Evolutionary conservation across 2,329 filamentous ascomycete species (phyloP).

Genomic region (Lachnellula cervina): DNA sequence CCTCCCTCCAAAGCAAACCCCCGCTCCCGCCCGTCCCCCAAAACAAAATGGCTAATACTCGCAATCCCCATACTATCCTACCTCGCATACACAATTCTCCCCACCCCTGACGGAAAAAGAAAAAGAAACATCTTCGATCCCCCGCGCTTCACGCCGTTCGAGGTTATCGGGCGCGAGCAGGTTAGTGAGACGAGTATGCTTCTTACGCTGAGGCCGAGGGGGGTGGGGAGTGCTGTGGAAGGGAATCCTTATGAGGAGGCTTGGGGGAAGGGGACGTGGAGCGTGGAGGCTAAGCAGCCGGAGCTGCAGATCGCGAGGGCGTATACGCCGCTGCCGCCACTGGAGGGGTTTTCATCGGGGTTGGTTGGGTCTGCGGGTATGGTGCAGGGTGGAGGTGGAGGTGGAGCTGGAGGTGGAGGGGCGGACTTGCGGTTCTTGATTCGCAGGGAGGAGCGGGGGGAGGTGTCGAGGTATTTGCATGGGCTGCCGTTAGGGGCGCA

Average conservation of each 20-base stretch:
- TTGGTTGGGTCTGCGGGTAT: too few species aligned
- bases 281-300: slow-evolving; percentile 90
- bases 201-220: slow-evolving; percentile 53
- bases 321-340: slow-evolving; percentile 79
- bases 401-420: slow-evolving; percentile 25
- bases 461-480: slow-evolving; percentile 80
- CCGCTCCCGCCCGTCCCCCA: too few species aligned
- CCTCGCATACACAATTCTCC: too few species aligned
- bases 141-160: slow-evolving; percentile 60
- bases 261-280: slow-evolving; percentile 70
- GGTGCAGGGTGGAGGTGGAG: slow-evolving; percentile 20
- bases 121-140: slow-evolving; percentile 44
- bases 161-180: slow-evolving; percentile 53
- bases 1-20: too few species aligned
- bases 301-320: slow-evolving; percentile 86
- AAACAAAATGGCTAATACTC: too few species aligned
- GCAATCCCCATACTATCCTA: too few species aligned
- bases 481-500: slow-evolving; percentile 55
- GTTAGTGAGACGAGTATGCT: slow-evolving; percentile 66
- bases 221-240: too few species aligned
- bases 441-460: slow-evolving; percentile 71
- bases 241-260: slow-evolving; percentile 37
- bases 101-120: too few species aligned
- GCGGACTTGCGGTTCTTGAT: slow-evolving; percentile 67
- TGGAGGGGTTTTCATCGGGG: too few species aligned